These are phyloP conservation scores for Exophiala alcalophila DNA, from an alignment of 2,329 filamentous ascomycete genomes.

Conservation along the genomic window DNA sequence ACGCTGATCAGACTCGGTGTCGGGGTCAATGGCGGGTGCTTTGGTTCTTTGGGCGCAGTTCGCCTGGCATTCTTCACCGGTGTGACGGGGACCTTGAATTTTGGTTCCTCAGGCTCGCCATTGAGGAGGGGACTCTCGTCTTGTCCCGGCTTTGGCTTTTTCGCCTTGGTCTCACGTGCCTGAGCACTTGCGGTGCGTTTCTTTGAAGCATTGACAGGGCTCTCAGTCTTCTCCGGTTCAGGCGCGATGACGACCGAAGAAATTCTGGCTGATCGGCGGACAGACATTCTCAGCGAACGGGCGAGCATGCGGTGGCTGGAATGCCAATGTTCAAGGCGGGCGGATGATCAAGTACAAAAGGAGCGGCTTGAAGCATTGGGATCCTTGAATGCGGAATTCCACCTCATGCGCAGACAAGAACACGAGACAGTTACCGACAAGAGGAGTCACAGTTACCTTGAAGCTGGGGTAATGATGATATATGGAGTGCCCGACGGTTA, in stretches of 20 bases:
- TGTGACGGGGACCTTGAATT: conserved; percentile 32
- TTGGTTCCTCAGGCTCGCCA: conserved; percentile 8
- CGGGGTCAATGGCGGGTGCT: conserved; percentile 44
- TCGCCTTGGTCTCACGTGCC: conserved; percentile 13
- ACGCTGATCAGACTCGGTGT: conserved; percentile 50
- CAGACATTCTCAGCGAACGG: conserved; percentile 18
- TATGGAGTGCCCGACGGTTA: too few species aligned
- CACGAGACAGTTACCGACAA: too few species aligned
- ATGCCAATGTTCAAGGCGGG: too few species aligned
- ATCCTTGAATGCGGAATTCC: neutral
- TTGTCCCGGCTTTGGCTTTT: conserved; percentile 21
- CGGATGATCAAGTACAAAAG: neutral
- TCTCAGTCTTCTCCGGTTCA: neutral
- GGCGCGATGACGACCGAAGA: conserved; percentile 3
- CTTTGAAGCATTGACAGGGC: conserved; percentile 16
- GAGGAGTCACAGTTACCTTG: too few species aligned
- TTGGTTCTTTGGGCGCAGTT: conserved; percentile 32
- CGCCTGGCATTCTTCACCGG: conserved; percentile 32
- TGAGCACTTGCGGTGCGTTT: conserved; percentile 23
- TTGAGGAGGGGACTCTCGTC: conserved; percentile 5
- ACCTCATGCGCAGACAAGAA: neutral
- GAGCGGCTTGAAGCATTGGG: too few species aligned
- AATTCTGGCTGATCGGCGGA: conserved; percentile 26
- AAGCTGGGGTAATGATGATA: too few species aligned
- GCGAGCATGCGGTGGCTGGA: conserved; percentile 18